A percentile compares a stretch with the other conserved stretches of the same genome.
Evolutionary conservation across 2,329 filamentous ascomycete species (phyloP).

Genomic region (Verticillium tricorpus): DNA sequence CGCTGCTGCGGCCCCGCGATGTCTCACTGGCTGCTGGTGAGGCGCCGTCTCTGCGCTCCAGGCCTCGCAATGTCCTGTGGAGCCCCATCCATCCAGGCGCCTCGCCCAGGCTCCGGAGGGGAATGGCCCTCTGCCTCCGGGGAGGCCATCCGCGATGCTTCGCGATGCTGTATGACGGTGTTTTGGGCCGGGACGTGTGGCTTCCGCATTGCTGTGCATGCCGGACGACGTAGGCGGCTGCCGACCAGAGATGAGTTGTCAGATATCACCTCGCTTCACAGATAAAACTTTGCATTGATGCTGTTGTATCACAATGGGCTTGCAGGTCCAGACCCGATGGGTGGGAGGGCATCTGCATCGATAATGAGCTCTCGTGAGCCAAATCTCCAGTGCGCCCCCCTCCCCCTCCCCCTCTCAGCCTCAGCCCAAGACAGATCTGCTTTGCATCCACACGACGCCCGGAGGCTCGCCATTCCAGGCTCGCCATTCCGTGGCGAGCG

Average conservation of each 20-base stretch:
- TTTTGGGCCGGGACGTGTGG: background rate
- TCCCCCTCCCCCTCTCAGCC: too few species aligned
- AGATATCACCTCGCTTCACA: background rate
- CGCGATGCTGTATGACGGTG: background rate
- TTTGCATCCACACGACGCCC: too few species aligned
- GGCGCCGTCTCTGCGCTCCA: background rate
- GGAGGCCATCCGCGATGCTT: background rate
- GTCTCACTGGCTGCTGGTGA: background rate
- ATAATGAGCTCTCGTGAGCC: too few species aligned
- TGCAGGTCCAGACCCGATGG: too few species aligned
- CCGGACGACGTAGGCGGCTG: background rate
- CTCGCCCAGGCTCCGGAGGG: background rate
- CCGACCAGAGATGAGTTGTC: background rate
- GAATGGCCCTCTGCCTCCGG: background rate
- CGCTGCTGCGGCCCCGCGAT: background rate
- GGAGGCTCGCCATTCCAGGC: too few species aligned
- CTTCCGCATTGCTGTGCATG: background rate
- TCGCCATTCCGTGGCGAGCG: too few species aligned
- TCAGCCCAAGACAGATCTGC: too few species aligned
- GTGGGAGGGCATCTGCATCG: too few species aligned
- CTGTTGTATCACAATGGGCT: too few species aligned
- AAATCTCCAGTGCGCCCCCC: too few species aligned
- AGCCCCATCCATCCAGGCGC: background rate
- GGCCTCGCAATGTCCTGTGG: background rate
- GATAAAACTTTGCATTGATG: too few species aligned